Conservation (phyloP, 176 grass and related monocot species). For the Aegilops speltoides region DNA sequence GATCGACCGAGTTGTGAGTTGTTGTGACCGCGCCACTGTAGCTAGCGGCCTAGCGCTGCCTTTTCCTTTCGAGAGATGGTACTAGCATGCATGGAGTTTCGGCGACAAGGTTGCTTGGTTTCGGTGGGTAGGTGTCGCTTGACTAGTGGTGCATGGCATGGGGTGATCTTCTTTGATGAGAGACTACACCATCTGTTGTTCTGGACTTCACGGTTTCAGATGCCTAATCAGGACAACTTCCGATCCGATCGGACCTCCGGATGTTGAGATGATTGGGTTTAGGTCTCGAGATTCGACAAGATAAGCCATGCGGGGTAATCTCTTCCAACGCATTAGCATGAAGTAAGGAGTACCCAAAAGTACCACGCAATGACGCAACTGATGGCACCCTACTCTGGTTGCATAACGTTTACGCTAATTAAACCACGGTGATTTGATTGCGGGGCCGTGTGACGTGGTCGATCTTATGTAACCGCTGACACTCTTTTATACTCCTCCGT, state of each 20-base stretch:
- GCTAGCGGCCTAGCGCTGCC: background rate
- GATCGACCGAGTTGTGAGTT: background rate
- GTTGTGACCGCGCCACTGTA: slow-evolving; percentile 30
- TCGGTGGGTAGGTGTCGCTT: background rate
- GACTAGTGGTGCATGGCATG: background rate
- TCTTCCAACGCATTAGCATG: background rate
- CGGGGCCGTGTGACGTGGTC: background rate
- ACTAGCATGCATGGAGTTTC: background rate
- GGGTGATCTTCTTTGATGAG: background rate
- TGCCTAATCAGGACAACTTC: slow-evolving; percentile 11
- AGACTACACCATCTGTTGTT: background rate
- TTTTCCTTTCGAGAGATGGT: background rate
- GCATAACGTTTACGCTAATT: background rate
- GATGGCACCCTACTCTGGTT: background rate
- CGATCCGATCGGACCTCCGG: background rate
- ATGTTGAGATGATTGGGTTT: slow-evolving; percentile 16
- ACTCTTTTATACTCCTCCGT: no score
- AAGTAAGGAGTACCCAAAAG: background rate
- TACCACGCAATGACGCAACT: slow-evolving; percentile 1
- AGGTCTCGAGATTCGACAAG: background rate
- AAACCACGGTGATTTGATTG: background rate
- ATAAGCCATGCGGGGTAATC: background rate
- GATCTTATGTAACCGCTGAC: background rate
- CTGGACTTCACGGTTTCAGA: slow-evolving; percentile 11
- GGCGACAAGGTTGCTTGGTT: slow-evolving; percentile 21